Base-by-base conservation (phyloP, 2,329 filamentous ascomycete species). In the Cucurbitaria berberidis region DNA sequence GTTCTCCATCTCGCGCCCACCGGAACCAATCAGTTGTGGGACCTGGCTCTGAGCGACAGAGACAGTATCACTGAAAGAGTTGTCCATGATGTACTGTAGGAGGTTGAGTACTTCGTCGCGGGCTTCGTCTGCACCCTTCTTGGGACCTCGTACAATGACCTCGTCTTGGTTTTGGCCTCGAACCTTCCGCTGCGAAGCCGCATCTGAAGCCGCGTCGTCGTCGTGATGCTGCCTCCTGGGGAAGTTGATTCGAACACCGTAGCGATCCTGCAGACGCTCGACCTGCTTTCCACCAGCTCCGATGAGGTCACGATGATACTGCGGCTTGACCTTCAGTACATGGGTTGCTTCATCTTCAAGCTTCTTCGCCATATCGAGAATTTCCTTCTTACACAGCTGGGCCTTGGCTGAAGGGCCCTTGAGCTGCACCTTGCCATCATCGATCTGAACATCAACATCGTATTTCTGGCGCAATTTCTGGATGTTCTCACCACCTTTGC, bases 371-470 rank as follows among this genome's bases (percentile, higher is more conserved):
- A 97, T 80, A 34, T 86, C 84, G 59, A 87, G 81, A 63, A 99
- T 97, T 69, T 96, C 87, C 34, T 87, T 80, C 75, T 90, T 95
- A 60, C 91, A 91, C 44, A 87, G 86, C 74, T 96, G 92, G 1
- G 93, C 91, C 82, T 98, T 98, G 45, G 91, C 91, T 78, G 96
- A 91, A 44, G 95, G 93, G 22, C 96, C 95, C 81, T 96, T 97
- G 65, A 99, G 86, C 76, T 96, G 91, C 44, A 98, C 91, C 77
- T 93, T 93, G 62, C 95, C 95, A 67, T 97, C 91, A 63, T 96
- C 88, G 34, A 98, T 89, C 76, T 97, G 92, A 58, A 99, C 88
- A 53, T 89, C 86, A 41, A 89, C 86, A 68, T 89, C 87, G 53
- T 87, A 87, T 67, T 89, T 86, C 36, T 89, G 86, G 27, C 86